Evolutionary conservation across 2,329 filamentous ascomycete species (phyloP), one percentile per base, ranked within the genome.

Genomic region (Hypoxylon sp.): DNA sequence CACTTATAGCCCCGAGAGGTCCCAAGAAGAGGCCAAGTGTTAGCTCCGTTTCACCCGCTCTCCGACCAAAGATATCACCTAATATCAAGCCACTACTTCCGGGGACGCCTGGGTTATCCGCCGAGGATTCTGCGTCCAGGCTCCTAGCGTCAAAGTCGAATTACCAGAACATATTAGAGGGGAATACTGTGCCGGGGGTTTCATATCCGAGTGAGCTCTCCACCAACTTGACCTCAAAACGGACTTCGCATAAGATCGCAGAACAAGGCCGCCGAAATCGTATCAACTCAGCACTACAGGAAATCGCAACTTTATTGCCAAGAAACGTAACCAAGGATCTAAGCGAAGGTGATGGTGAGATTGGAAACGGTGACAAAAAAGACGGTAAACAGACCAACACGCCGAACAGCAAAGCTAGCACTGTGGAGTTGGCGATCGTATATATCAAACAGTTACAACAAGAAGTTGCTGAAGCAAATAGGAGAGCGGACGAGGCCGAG

Each of bases 201-300:
- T 92, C 91, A 1, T 98, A 98, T 73, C 94, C 95, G 0, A 93
- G 92, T 73, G 93, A 94, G 56, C 85, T 99, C 45, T 97, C 94
- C 5, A 97, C 94, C 21, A 97, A 97, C 71, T 83, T 99, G 25
- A 98, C 94, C 0, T 97, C 94, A 2, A 99, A 99, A 82, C 91
- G 95, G 58, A 98, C 96, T 1, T 97, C 94, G 46, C 96, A 99
- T 82, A 99, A 99, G 80, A 93, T 99, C 72, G 96, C 96, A 17
- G 96, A 99, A 81, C 96, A 99, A 82, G 96, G 96, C 5, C 90
- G 96, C 51, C 87, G 96, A 65, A 98, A 99, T 77, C 89, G 96
- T 51, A 98, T 99, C 80, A 99, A 99, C 78, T 92, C 90, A 59
- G 96, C 96, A 0, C 83, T 99, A 21, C 93, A 95, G 73, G 92